Evolutionary conservation across 2,329 filamentous ascomycete species (phyloP).

Genomic region (Grosmannia huntii): DNA sequence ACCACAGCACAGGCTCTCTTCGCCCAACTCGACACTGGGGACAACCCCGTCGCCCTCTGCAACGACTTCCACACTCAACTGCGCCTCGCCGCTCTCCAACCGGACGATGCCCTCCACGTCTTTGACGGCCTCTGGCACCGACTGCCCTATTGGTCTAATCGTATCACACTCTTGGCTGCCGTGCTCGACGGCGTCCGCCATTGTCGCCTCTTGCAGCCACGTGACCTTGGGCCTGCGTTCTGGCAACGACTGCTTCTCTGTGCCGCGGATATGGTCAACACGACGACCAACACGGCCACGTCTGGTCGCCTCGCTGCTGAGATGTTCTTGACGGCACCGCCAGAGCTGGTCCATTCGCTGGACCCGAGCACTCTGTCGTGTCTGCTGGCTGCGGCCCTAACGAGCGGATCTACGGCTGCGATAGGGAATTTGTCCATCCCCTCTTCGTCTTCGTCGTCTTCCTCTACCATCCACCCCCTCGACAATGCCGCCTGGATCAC

Average conservation of each 20-base stretch:
- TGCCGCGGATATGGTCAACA: not conserved
- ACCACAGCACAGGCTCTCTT: not conserved
- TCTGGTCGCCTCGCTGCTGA: not conserved
- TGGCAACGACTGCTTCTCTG: conserved; percentile 6
- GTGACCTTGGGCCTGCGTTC: conserved; percentile 6
- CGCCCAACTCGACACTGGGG: too few species aligned
- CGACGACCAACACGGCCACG: not conserved
- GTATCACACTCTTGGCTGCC: not conserved
- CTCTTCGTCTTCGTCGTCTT: not conserved
- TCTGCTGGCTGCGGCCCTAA: not conserved
- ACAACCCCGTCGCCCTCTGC: too few species aligned
- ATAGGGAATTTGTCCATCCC: too few species aligned
- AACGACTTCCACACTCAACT: conserved; percentile 8
- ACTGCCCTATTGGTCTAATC: not conserved
- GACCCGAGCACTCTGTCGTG: not conserved
- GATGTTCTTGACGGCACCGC: conserved; percentile 5
- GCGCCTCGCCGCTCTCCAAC: conserved; percentile 6
- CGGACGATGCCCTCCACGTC: conserved; percentile 4
- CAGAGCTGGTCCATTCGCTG: conserved; percentile 1
- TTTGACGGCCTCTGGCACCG: conserved; percentile 4
- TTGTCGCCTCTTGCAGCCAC: conserved; percentile 5
- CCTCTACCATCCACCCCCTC: not conserved
- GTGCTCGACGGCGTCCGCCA: conserved; percentile 5
- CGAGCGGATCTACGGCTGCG: not conserved
- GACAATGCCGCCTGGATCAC: not conserved